Conservation (phyloP, 192 early-diverging fungal genomes). For the Backusella westeae region DNA sequence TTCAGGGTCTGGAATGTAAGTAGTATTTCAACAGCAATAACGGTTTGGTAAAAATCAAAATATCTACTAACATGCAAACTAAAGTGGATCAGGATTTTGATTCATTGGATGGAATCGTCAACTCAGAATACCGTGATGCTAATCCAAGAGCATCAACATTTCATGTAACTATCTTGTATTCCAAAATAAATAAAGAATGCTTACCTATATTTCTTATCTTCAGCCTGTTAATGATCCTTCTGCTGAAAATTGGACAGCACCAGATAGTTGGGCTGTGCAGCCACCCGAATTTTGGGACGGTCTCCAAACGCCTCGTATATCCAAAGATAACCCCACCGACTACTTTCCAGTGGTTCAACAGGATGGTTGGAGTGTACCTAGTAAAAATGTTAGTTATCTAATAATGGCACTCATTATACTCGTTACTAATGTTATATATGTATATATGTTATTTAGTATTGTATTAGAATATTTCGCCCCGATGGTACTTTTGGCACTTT, state of each 20-base stretch:
- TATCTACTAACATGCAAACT: not conserved
- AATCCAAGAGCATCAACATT: not conserved
- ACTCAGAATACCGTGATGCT: conserved; percentile 19
- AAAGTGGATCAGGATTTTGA: conserved; percentile 39
- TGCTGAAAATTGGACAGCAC: conserved; percentile 58
- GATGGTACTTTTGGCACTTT: conserved; percentile 83
- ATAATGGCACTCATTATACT: not conserved
- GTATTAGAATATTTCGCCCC: conserved; percentile 75
- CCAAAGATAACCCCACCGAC: conserved; percentile 23
- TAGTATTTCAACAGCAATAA: not conserved
- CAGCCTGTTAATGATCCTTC: not conserved
- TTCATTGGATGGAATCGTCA: conserved; percentile 46
- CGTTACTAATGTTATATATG: not conserved
- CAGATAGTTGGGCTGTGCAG: conserved; percentile 69
- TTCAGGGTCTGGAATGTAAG: conserved; percentile 3
- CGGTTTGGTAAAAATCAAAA: not conserved
- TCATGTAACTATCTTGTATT: not conserved
- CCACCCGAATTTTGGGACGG: conserved; percentile 22
- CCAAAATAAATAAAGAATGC: not conserved
- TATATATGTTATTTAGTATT: conserved; percentile 33
- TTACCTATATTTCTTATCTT: not conserved
- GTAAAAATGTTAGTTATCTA: conserved; percentile 23
- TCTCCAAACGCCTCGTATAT: conserved; percentile 26
- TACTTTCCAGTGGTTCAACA: conserved; percentile 27
- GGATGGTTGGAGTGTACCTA: conserved; percentile 3